phyloP scores from a whole-genome alignment of 164 flowering plant species.

The Dillenia turbinata region DNA sequence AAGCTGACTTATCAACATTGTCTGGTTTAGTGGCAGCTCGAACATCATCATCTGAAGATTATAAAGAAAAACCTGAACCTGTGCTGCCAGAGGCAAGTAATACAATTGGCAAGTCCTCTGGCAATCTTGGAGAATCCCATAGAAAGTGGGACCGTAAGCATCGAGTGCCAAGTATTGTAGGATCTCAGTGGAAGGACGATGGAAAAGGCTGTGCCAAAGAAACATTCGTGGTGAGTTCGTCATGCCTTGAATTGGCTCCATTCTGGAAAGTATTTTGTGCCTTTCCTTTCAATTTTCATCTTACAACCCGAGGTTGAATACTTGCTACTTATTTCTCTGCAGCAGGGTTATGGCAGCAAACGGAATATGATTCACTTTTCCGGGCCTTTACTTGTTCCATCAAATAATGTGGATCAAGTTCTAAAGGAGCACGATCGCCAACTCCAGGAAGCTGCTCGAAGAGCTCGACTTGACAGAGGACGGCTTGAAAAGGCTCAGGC shows the following conservation, averaged over 20 bases:
- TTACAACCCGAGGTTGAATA: no score
- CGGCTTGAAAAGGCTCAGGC: constrained; percentile 50
- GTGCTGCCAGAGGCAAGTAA: constrained; percentile 46
- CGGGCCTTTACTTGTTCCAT: constrained; percentile 76
- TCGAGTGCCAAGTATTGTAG: constrained; percentile 24
- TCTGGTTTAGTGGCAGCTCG: constrained; percentile 68
- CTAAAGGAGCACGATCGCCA: constrained; percentile 93
- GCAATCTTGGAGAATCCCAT: constrained; percentile 50
- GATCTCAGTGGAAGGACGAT: constrained; percentile 47
- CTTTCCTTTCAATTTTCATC: no score
- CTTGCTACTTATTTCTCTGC: constrained; percentile 10
- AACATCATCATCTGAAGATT: constrained; percentile 55
- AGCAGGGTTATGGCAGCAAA: constrained; percentile 81
- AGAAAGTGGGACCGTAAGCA: constrained; percentile 41
- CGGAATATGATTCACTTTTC: constrained; percentile 91
- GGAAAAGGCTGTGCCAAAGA: constrained; percentile 49
- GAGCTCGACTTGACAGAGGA: constrained; percentile 78
- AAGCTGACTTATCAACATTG: constrained; percentile 55
- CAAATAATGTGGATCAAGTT: constrained; percentile 86
- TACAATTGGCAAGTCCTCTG: constrained; percentile 54
- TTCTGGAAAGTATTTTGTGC: no score
- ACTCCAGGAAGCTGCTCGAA: constrained; percentile 82
- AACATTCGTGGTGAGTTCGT: constrained; percentile 58
- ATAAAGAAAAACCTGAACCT: constrained; percentile 40
- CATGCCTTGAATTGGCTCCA: no score